These are phyloP conservation scores for Blastobotrys petasosporus DNA, from an alignment of 1,139 yeast genomes.

Conservation along the genomic window DNA sequence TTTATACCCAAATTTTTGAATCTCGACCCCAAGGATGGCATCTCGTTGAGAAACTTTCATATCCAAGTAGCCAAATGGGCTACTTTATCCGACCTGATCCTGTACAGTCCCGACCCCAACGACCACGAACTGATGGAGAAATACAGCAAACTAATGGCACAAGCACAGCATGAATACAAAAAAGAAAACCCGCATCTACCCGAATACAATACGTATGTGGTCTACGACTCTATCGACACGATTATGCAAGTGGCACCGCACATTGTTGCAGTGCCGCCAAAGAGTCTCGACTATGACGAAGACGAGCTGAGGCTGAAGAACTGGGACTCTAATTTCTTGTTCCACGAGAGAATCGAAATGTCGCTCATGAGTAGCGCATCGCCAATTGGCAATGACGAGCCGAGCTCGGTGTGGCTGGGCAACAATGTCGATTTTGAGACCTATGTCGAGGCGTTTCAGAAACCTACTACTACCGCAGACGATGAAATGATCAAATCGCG, in stretches of 20 bases:
- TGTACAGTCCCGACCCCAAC: conserved; percentile 47
- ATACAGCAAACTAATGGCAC: conserved; percentile 21
- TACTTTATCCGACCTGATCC: conserved; percentile 59
- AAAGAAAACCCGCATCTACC: conserved; percentile 15
- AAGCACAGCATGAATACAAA: conserved; percentile 24
- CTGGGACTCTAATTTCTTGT: conserved; percentile 69
- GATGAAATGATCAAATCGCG: conserved; percentile 12
- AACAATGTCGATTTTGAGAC: conserved; percentile 52
- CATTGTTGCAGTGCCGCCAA: conserved; percentile 28
- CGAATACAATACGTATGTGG: conserved; percentile 22
- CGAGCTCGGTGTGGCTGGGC: conserved; percentile 65
- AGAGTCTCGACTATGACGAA: conserved; percentile 18
- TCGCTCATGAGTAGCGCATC: conserved; percentile 81
- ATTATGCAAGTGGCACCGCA: conserved; percentile 26
- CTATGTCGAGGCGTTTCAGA: conserved; percentile 20
- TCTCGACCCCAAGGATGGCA: conserved; percentile 57
- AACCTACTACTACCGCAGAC: neutral
- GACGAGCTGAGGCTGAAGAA: conserved; percentile 37
- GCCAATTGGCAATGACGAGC: conserved; percentile 32
- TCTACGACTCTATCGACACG: conserved; percentile 22
- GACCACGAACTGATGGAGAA: conserved; percentile 20
- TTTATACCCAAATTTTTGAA: conserved; percentile 34
- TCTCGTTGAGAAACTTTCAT: conserved; percentile 68
- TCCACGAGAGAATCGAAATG: conserved; percentile 75
- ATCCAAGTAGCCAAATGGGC: conserved; percentile 71